phyloP scores from a whole-genome alignment of 108 stramenopile genomes.

The Nitzschia sp. region DNA sequence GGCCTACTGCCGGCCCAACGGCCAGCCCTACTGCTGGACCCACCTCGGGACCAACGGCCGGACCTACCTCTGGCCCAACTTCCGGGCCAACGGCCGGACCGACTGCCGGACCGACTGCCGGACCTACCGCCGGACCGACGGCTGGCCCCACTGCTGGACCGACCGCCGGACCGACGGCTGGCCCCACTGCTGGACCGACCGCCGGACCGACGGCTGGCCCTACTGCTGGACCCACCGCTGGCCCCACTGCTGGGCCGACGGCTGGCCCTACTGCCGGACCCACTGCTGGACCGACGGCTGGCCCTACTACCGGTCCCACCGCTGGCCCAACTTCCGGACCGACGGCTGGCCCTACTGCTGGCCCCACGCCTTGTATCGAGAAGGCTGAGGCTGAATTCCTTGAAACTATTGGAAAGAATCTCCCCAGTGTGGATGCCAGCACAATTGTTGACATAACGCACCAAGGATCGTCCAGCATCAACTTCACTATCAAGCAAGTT shows the following conservation, averaged over 20 bases:
- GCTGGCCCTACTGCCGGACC: slow-evolving; percentile 1
- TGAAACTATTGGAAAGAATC: slow-evolving; percentile 10
- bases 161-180: background rate
- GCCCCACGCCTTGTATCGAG: slow-evolving; percentile 11
- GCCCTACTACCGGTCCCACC: background rate
- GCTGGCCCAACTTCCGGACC: background rate
- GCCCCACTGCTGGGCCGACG: background rate
- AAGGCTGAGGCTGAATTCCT: slow-evolving; percentile 6
- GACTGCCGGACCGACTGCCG: background rate
- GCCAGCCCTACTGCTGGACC: background rate
- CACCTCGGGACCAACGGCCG: background rate
- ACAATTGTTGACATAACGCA: slow-evolving; percentile 1
- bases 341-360: background rate
- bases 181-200: background rate
- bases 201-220: background rate
- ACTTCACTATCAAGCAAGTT: slow-evolving; percentile 16
- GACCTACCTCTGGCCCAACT: background rate
- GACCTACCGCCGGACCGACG: background rate
- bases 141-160: background rate
- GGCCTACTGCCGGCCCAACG: background rate
- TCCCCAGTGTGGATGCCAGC: background rate
- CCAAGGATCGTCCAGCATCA: background rate
- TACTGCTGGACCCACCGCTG: background rate
- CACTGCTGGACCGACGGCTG: background rate
- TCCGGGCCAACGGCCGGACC: background rate